Conservation (phyloP, 2,329 filamentous ascomycete species). For the Rutstroemia sp. region DNA sequence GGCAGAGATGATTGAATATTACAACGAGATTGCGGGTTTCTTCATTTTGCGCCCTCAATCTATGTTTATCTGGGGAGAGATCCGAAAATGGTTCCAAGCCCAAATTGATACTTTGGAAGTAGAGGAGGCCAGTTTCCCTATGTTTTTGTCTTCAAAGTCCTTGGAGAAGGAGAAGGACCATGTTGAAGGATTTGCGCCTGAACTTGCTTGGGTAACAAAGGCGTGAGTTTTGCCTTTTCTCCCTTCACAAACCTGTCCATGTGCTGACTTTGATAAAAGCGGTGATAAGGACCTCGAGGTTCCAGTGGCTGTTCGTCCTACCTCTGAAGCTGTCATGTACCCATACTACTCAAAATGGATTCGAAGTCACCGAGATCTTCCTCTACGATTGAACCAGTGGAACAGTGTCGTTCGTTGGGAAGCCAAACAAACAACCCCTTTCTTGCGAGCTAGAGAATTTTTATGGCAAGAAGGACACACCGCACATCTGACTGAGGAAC, state of each 20-base stretch:
- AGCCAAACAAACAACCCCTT: constrained; percentile 84
- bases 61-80: constrained; percentile 61
- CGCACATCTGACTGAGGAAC: constrained; percentile 78
- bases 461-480: constrained; percentile 86
- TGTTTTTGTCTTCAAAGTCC: constrained; percentile 90
- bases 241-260: constrained; percentile 5
- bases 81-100: constrained; percentile 59
- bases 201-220: constrained; percentile 83
- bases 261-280: constrained; percentile 38
- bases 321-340: constrained; percentile 81
- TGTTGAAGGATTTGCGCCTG: constrained; percentile 95
- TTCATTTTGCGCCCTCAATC: constrained; percentile 76
- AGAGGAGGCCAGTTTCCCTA: constrained; percentile 92
- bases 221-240: constrained; percentile 44
- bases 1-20: constrained; percentile 97
- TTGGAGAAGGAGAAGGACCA: constrained; percentile 78
- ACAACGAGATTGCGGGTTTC: constrained; percentile 85
- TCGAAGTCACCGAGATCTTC: constrained; percentile 88
- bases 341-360: constrained; percentile 97
- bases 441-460: constrained; percentile 90
- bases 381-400: constrained; percentile 94
- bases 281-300: constrained; percentile 90
- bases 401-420: constrained; percentile 93
- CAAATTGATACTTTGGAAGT: constrained; percentile 88
- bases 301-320: constrained; percentile 60